Conservation (phyloP, 2,329 filamentous ascomycete species). For the Xylaria sp. region DNA sequence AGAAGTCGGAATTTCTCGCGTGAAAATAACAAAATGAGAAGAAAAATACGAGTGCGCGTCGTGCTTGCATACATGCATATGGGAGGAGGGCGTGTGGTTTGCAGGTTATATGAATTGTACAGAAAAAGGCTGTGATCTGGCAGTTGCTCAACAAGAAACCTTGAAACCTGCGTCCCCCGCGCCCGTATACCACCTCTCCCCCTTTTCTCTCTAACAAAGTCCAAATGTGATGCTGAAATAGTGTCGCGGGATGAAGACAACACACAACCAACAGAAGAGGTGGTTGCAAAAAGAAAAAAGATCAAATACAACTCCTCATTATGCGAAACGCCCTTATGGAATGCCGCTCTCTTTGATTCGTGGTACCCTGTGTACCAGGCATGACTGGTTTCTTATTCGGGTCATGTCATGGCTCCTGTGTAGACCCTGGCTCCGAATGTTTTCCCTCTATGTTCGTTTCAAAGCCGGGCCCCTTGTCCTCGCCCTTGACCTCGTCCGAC, state of each 20-base stretch:
- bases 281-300: background rate
- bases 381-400: conserved; percentile 21
- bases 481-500: conserved; percentile 13
- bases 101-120: background rate
- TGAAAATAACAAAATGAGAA: background rate
- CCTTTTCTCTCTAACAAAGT: background rate
- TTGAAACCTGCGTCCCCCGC: background rate
- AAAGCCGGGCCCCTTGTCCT: conserved; percentile 1
- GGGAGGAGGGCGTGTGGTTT: background rate
- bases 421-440: conserved; percentile 18
- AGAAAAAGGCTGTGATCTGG: background rate
- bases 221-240: background rate
- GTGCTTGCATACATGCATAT: background rate
- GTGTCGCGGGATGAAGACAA: background rate
- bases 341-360: conserved; percentile 3
- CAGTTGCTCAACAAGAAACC: background rate
- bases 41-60: background rate
- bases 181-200: too few species aligned
- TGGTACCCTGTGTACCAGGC: conserved; percentile 25
- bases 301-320: background rate
- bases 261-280: background rate
- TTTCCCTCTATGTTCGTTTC: conserved; percentile 24
- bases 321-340: background rate
- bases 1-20: background rate
- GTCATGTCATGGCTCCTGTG: conserved; percentile 15